Conservation (phyloP, 345 rosid genomes). For the Clarkia xantiana region DNA sequence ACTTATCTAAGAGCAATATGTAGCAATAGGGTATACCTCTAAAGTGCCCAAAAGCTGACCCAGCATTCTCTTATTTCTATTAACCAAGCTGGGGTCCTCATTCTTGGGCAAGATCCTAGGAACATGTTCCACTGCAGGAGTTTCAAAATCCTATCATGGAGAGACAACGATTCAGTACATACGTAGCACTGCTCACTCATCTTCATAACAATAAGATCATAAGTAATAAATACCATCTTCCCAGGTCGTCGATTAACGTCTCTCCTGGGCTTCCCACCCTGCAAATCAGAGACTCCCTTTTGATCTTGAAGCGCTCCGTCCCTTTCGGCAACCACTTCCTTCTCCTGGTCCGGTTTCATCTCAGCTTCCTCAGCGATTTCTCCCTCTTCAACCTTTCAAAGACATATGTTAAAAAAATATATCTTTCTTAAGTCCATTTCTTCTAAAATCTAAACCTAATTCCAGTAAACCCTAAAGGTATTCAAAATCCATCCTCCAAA, state of each 20-base stretch:
- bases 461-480: too few relatives aligned
- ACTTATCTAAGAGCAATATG: neutral
- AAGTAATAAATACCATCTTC: slow-evolving; percentile 34
- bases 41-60: slow-evolving; percentile 93
- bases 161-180: neutral
- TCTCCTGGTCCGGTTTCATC: slow-evolving; percentile 19
- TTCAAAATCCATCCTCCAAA: neutral
- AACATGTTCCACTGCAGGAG: slow-evolving; percentile 40
- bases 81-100: slow-evolving; percentile 87
- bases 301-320: slow-evolving; percentile 19
- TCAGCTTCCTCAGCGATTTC: slow-evolving; percentile 39
- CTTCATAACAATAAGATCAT: neutral
- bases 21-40: slow-evolving; percentile 42
- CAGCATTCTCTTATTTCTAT: slow-evolving; percentile 87
- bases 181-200: too few relatives aligned
- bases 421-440: neutral
- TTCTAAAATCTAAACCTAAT: neutral
- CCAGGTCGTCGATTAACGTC: slow-evolving; percentile 35
- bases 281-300: slow-evolving; percentile 21
- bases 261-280: slow-evolving; percentile 40
- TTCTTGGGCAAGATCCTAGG: slow-evolving; percentile 83
- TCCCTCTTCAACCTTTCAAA: slow-evolving; percentile 54
- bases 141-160: slow-evolving; percentile 32
- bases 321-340: slow-evolving; percentile 18
- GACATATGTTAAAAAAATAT: slow-evolving; percentile 1